Evolutionary conservation across 169 alveolate species (phyloP).

Genomic region (Plasmodium gonderi): DNA sequence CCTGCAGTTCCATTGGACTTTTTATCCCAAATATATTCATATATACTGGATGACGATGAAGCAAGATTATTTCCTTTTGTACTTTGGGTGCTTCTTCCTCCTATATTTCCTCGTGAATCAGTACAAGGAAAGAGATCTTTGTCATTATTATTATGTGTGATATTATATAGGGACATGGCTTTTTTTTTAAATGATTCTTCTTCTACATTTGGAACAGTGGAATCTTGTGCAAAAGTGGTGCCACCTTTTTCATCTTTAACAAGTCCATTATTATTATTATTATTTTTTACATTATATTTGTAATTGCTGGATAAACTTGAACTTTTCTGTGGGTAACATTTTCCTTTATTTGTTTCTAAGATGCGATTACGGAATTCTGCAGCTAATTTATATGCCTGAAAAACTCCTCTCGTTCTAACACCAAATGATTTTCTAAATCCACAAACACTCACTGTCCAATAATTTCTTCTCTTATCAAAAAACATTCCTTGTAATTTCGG

Average conservation of each 20-base stretch:
- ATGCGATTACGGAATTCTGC: constrained; percentile 74
- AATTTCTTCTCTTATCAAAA: constrained; percentile 75
- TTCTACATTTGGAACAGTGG: neutral
- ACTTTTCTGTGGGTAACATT: constrained; percentile 61
- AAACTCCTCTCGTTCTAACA: constrained; percentile 75
- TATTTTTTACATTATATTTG: constrained; percentile 43
- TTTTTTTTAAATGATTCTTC: constrained; percentile 6
- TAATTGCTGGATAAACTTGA: constrained; percentile 34
- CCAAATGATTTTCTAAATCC: constrained; percentile 76
- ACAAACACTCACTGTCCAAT: constrained; percentile 76
- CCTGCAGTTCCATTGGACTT: neutral
- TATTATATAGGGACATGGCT: neutral
- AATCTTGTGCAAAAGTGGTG: neutral
- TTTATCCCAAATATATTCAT: constrained; percentile 54
- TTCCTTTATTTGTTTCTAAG: constrained; percentile 66
- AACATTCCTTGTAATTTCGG: constrained; percentile 76
- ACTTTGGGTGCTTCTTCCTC: neutral
- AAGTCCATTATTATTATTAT: neutral
- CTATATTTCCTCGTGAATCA: constrained; percentile 6
- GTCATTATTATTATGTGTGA: constrained; percentile 23
- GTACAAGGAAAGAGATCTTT: constrained; percentile 28
- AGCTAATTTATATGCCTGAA: constrained; percentile 74
- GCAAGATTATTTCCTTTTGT: neutral
- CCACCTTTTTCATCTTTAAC: constrained; percentile 38
- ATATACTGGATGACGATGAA: constrained; percentile 9